Conservation (phyloP, 805 yeast species). For the Myxozyma lipomycoides region DNA sequence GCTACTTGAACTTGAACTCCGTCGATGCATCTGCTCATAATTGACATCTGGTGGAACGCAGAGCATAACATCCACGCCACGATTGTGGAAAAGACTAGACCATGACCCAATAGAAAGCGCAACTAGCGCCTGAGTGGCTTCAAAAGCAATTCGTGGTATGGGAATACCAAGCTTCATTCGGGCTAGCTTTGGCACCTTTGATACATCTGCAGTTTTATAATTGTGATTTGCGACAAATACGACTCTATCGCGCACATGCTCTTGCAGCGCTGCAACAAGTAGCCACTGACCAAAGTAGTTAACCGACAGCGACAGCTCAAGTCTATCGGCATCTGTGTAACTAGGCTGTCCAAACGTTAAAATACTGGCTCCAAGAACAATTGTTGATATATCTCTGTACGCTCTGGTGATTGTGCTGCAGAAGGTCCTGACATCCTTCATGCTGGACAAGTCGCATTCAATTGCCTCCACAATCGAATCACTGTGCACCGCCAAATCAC, state of each 20-base stretch:
- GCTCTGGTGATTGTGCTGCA: slow-evolving; percentile 28
- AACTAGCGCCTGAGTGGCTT: slow-evolving; percentile 16
- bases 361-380: slow-evolving; percentile 25
- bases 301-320: slow-evolving; percentile 22
- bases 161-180: not conserved
- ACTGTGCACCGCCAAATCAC: slow-evolving; percentile 16
- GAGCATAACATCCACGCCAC: slow-evolving; percentile 17
- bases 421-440: slow-evolving; percentile 16
- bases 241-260: slow-evolving; percentile 17
- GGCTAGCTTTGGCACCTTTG: not conserved
- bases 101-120: slow-evolving; percentile 19
- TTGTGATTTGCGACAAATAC: slow-evolving; percentile 16
- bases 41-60: slow-evolving; percentile 7
- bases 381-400: slow-evolving; percentile 21
- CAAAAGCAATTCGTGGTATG: not conserved
- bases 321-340: slow-evolving; percentile 16
- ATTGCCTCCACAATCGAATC: slow-evolving; percentile 17
- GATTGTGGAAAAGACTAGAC: slow-evolving; percentile 5
- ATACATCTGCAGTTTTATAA: slow-evolving; percentile 20
- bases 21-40: not conserved
- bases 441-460: slow-evolving; percentile 20
- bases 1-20: not conserved
- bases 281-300: slow-evolving; percentile 28
- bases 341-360: slow-evolving; percentile 23
- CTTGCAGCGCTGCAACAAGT: slow-evolving; percentile 11